Percentiles rank a stretch among this genome's conserved stretches.
Evolutionary conservation across 768 basidiomycete species (phyloP).

Genomic region (Clavaria fumosa): DNA sequence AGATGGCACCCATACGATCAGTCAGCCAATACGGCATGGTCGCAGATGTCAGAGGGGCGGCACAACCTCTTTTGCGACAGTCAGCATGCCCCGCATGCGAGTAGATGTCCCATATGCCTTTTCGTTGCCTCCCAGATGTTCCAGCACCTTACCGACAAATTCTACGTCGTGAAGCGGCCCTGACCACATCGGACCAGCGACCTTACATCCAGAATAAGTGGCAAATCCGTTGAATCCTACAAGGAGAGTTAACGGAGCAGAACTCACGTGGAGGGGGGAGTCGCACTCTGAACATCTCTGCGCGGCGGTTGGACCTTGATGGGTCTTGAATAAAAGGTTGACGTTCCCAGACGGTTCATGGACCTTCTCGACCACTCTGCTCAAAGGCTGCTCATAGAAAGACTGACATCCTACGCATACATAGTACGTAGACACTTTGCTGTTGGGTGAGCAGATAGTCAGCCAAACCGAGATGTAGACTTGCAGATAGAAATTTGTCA

Average conservation of each 20-base stretch:
- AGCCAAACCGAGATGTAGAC: no score
- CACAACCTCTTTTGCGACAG: conserved; percentile 82
- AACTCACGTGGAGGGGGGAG: conserved; percentile 52
- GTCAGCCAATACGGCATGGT: conserved; percentile 10
- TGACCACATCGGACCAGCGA: conserved; percentile 96
- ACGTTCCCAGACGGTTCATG: conserved; percentile 37
- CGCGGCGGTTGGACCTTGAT: conserved; percentile 47
- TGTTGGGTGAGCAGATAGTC: no score
- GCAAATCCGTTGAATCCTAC: conserved; percentile 1
- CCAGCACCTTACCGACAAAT: conserved; percentile 63
- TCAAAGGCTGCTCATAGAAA: conserved; percentile 75
- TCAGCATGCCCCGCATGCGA: conserved; percentile 93
- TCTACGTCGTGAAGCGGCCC: conserved; percentile 65
- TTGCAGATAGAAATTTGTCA: conserved; percentile 17
- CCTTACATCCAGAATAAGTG: no score
- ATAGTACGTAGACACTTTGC: conserved; percentile 77
- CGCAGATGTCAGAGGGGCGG: no score
- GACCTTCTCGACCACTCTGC: conserved; percentile 48
- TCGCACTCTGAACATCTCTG: conserved; percentile 75
- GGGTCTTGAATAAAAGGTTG: conserved; percentile 58
- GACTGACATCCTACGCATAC: conserved; percentile 76
- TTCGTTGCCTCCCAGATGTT: conserved; percentile 48
- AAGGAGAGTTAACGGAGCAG: background rate
- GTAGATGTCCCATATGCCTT: conserved; percentile 59
- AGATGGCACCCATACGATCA: background rate